phyloP scores from a whole-genome alignment of 352 stramenopile species.

The Elongisporangium anandrum region DNA sequence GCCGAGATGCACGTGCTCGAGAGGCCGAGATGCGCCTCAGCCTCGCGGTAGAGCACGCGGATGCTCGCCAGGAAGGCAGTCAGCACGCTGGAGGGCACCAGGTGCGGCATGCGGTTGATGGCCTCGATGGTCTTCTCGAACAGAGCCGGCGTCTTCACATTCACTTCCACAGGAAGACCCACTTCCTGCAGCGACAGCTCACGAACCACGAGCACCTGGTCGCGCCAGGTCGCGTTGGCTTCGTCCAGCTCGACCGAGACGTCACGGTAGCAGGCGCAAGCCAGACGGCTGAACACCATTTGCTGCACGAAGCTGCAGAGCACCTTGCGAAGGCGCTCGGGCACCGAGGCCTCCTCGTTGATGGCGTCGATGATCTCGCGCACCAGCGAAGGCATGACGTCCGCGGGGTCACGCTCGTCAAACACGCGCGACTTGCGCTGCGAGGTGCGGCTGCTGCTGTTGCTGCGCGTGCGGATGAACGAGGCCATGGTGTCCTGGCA shows the following conservation, averaged over 20 bases:
- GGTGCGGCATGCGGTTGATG: constrained; percentile 64
- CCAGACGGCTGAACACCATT: constrained; percentile 71
- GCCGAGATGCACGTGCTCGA: constrained; percentile 59
- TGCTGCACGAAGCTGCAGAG: constrained; percentile 62
- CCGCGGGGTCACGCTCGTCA: constrained; percentile 36
- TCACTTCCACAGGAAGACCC: constrained; percentile 39
- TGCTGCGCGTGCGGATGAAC: constrained; percentile 25
- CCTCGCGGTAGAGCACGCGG: constrained; percentile 63
- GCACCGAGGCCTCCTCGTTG: constrained; percentile 27
- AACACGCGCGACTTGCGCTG: constrained; percentile 28
- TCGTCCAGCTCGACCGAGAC: constrained; percentile 57
- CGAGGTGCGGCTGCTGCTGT: constrained; percentile 13
- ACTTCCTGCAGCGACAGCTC: constrained; percentile 47
- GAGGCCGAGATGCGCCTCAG: constrained; percentile 36
- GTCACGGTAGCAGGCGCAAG: constrained; percentile 52
- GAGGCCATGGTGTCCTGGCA: constrained; percentile 59
- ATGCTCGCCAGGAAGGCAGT: constrained; percentile 56
- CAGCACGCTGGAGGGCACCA: constrained; percentile 68
- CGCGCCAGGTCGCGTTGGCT: constrained; percentile 60
- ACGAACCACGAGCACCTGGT: constrained; percentile 40
- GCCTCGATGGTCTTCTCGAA: constrained; percentile 58
- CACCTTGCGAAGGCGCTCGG: constrained; percentile 13
- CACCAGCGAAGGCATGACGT: constrained; percentile 71
- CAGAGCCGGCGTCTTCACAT: constrained; percentile 12
- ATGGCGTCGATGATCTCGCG: constrained; percentile 58